Percentiles rank a stretch among this genome's conserved stretches.
Conservation (phyloP, 164 flowering plant species). For the Amborella trichopoda region DNA sequence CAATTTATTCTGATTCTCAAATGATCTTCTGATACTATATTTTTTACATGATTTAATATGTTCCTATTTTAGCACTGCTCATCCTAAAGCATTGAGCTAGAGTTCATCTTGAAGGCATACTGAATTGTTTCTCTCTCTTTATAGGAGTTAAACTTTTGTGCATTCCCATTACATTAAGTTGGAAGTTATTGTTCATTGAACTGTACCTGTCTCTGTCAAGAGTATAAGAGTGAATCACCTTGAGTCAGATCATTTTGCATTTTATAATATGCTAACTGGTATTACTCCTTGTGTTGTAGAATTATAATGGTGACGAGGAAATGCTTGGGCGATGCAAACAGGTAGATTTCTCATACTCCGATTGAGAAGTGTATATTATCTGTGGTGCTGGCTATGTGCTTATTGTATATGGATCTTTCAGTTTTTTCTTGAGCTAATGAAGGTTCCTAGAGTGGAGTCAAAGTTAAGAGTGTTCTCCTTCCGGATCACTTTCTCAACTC, state of each 20-base stretch:
- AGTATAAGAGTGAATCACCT: too few relatives aligned
- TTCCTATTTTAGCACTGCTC: too few relatives aligned
- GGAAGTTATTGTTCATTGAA: neutral
- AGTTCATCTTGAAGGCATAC: too few relatives aligned
- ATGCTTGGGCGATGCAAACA: conserved; percentile 96
- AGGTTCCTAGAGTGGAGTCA: conserved; percentile 93
- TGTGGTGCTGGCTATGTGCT: conserved; percentile 3
- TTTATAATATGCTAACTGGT: conserved; percentile 5
- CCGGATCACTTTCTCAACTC: conserved; percentile 68
- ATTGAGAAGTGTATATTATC: neutral
- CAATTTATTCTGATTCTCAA: too few relatives aligned
- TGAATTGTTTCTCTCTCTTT: too few relatives aligned
- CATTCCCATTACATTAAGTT: too few relatives aligned
- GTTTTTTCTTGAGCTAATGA: conserved; percentile 98
- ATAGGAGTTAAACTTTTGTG: too few relatives aligned
- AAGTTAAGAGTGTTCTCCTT: conserved; percentile 95
- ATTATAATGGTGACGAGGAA: conserved; percentile 66
- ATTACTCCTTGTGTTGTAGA: conserved; percentile 35
- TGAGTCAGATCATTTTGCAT: too few relatives aligned
- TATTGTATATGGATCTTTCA: conserved; percentile 19
- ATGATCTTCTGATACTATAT: too few relatives aligned
- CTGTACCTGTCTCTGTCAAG: neutral
- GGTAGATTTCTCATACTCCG: conserved; percentile 25
- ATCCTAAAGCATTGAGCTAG: too few relatives aligned
- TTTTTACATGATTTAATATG: too few relatives aligned